These are phyloP conservation scores for Saturnispora besseyi DNA, from an alignment of 805 yeast genomes.

Conservation along the genomic window DNA sequence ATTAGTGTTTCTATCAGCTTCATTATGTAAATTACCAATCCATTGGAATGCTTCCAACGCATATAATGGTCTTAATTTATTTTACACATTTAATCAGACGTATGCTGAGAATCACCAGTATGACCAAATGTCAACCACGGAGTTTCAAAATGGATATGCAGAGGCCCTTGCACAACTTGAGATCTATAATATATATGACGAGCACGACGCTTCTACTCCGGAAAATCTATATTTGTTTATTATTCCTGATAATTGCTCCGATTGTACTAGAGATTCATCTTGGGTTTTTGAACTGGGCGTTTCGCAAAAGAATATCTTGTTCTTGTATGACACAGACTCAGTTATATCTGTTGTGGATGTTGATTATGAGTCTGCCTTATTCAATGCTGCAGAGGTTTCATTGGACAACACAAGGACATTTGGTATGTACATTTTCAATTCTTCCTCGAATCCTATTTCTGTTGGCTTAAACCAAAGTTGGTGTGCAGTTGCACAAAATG, in stretches of 20 bases:
- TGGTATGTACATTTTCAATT: constrained; percentile 40
- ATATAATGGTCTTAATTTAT: constrained; percentile 20
- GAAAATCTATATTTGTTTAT: constrained; percentile 17
- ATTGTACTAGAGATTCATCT: constrained; percentile 14
- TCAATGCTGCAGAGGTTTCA: constrained; percentile 41
- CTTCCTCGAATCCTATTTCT: constrained; percentile 30
- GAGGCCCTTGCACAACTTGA: constrained; percentile 14
- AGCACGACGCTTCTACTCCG: constrained; percentile 10
- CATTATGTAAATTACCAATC: constrained; percentile 34
- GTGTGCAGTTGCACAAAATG: constrained; percentile 56
- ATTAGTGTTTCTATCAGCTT: constrained; percentile 43
- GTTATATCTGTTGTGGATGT: constrained; percentile 57
- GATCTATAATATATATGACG: constrained; percentile 1
- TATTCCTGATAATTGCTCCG: constrained; percentile 17
- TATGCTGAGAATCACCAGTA: constrained; percentile 5
- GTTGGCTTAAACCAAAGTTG: constrained; percentile 43
- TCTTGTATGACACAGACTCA: constrained; percentile 57
- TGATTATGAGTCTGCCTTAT: constrained; percentile 57
- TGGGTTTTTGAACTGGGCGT: constrained; percentile 66
- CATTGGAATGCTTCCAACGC: constrained; percentile 9
- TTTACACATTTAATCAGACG: constrained; percentile 22
- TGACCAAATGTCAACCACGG: constrained; percentile 11
- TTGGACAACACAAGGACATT: constrained; percentile 15
- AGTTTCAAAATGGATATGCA: constrained; percentile 23
- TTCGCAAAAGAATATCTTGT: constrained; percentile 52